A percentile compares a stretch with the other conserved stretches of the same genome.
phyloP scores from a whole-genome alignment of 306 rosid genomes.

The Malus orientalis region DNA sequence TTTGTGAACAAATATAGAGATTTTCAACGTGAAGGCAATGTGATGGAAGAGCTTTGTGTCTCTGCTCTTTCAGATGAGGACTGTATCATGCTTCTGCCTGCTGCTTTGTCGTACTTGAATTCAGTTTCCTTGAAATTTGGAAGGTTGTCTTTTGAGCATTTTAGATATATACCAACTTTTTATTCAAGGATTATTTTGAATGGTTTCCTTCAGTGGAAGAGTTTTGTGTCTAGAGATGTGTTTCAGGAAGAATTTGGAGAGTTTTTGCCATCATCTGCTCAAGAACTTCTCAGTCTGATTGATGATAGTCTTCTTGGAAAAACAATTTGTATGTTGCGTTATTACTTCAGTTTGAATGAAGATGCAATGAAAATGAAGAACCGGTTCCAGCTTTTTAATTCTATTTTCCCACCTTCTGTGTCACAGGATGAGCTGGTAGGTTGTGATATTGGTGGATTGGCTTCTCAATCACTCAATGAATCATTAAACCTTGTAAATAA shows the following conservation, averaged over 20 bases:
- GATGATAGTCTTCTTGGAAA: constrained; percentile 77
- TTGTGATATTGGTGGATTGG: constrained; percentile 36
- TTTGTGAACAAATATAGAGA: constrained; percentile 31
- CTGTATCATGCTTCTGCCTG: constrained; percentile 62
- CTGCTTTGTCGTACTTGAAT: constrained; percentile 55
- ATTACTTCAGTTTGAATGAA: constrained; percentile 48
- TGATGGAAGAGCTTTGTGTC: constrained; percentile 22
- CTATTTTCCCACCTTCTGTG: constrained; percentile 33
- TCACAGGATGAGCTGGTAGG: constrained; percentile 49
- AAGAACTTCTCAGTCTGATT: constrained; percentile 46
- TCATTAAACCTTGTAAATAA: constrained; percentile 49
- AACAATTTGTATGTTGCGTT: constrained; percentile 51
- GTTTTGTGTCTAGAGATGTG: constrained; percentile 47
- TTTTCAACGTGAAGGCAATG: constrained; percentile 21
- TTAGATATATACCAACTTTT: constrained; percentile 31
- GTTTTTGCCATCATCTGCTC: constrained; percentile 48
- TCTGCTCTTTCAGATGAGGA: constrained; percentile 50
- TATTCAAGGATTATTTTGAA: constrained; percentile 61
- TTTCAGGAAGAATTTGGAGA: constrained; percentile 62
- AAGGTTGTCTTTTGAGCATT: constrained; percentile 25
- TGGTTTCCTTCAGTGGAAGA: constrained; percentile 62
- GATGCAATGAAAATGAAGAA: constrained; percentile 42
- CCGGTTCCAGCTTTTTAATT: constrained; percentile 51
- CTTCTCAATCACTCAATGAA: constrained; percentile 36
- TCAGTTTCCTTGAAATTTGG: constrained; percentile 39